Percentiles rank a stretch among this genome's conserved stretches.
phyloP scores from a whole-genome alignment of 495 filamentous ascomycete species.

The Aspergillus heteromorphus region DNA sequence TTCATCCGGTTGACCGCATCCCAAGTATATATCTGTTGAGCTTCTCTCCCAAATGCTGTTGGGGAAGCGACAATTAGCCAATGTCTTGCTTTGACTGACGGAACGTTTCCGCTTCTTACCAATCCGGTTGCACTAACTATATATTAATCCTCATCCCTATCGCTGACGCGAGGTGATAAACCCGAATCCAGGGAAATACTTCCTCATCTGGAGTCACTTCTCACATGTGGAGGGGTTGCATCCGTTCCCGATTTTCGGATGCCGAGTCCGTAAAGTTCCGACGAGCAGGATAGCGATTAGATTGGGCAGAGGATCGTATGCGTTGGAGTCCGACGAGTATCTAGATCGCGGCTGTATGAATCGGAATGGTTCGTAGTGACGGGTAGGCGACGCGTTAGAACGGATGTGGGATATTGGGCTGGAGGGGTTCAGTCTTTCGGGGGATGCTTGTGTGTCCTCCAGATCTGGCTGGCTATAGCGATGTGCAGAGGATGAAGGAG shows the following conservation, averaged over 20 bases:
- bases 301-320: not conserved
- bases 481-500: too few relatives aligned
- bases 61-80: not conserved
- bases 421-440: too few relatives aligned
- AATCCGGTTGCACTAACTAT: not conserved
- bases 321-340: not conserved
- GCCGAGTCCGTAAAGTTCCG: not conserved
- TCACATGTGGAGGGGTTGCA: too few relatives aligned
- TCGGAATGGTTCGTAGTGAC: not conserved
- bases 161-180: not conserved
- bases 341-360: not conserved
- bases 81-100: not conserved
- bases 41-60: not conserved
- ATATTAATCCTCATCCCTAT: not conserved
- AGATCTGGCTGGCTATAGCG: too few relatives aligned
- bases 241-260: not conserved
- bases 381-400: too few relatives aligned
- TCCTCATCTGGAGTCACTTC: not conserved
- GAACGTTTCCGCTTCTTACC: not conserved
- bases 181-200: not conserved
- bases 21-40: not conserved
- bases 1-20: not conserved
- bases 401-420: too few relatives aligned
- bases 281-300: not conserved
- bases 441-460: too few relatives aligned